phyloP scores from a whole-genome alignment of 2,329 filamentous ascomycete genomes.

The Dothistroma septosporum region DNA sequence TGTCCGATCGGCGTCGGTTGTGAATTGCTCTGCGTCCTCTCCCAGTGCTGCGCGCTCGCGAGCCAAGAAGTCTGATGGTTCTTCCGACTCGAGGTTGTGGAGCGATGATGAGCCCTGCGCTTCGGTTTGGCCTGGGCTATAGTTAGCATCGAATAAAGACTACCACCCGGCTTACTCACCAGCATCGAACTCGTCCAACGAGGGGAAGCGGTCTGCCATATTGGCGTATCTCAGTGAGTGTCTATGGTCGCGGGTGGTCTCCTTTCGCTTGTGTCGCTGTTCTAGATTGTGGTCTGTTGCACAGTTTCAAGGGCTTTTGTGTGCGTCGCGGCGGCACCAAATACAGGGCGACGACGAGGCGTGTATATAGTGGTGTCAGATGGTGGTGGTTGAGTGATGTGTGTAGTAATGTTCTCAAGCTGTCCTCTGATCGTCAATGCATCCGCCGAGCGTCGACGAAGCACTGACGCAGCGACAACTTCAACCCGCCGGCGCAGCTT shows the following conservation, averaged over 20 bases:
- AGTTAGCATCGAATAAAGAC: slow-evolving; percentile 2
- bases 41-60: slow-evolving; percentile 87
- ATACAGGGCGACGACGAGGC: not conserved
- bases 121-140: slow-evolving; percentile 62
- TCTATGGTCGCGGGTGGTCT: not conserved
- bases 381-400: not conserved
- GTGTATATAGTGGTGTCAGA: not conserved
- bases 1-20: slow-evolving; percentile 66
- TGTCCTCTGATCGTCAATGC: not conserved
- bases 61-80: slow-evolving; percentile 78
- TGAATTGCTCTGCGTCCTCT: slow-evolving; percentile 89
- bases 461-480: not conserved
- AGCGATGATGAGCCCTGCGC: slow-evolving; percentile 49
- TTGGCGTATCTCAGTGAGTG: slow-evolving; percentile 15
- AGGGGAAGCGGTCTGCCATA: slow-evolving; percentile 52
- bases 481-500: not conserved
- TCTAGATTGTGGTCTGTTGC: not conserved
- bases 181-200: slow-evolving; percentile 51
- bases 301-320: not conserved
- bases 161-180: slow-evolving; percentile 35
- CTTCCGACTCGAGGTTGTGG: slow-evolving; percentile 53
- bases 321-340: not conserved
- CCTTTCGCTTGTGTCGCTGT: not conserved
- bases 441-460: not conserved
- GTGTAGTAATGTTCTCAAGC: not conserved